Evolutionary conservation across 1,284 basidiomycete genomes (phyloP), one percentile per base, ranked within the genome.

Genomic region (Fomitiporia mediterranea): DNA sequence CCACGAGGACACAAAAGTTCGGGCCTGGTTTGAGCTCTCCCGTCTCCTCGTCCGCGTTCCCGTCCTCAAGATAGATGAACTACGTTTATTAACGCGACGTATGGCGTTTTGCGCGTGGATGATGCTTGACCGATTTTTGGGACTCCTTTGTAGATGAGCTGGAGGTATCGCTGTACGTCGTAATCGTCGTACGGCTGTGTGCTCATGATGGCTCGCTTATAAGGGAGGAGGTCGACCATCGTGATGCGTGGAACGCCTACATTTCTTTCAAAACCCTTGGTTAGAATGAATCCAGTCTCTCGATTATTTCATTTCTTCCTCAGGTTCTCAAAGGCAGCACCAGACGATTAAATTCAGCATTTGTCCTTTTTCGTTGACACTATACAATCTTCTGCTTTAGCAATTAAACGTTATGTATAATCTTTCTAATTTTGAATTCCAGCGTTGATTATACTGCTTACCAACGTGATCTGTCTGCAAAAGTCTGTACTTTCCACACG

Each of bases 11-110:
- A 38, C 38, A 58, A 58, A 58, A 58, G 56, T 58, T 58, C 56
- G 56, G 56, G 56, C 56, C 42, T 49, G 51, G 56, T 58, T n/a
- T 23, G 38, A 30, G 46, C 34, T 47, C 39, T 34, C 23, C 56
- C 51, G 42, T 53, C 48, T 58, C 56, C 51, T 58, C 40, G 56
- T 54, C 56, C 56, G 56, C 56, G 56, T 58, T 58, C 56, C 56
- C 56, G 56, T 58, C 56, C 56, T 54, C 56, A 32, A 58, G 56
- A 58, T 9, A 28, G 32, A 53, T 27, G 55, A 34, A 57, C 50
- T 53, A 57, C 50, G 55, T 43, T 11, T 23, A 23, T 43, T 34
- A 25, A 51, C 28, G 27, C 25, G 23, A 50, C 43, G 55, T 57
- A 51, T 57, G 49, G 19, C n/a, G 19, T 47, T 17, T n/a, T 44